phyloP scores from a whole-genome alignment of 495 filamentous ascomycete genomes.

The Oleoguttula mirabilis region DNA sequence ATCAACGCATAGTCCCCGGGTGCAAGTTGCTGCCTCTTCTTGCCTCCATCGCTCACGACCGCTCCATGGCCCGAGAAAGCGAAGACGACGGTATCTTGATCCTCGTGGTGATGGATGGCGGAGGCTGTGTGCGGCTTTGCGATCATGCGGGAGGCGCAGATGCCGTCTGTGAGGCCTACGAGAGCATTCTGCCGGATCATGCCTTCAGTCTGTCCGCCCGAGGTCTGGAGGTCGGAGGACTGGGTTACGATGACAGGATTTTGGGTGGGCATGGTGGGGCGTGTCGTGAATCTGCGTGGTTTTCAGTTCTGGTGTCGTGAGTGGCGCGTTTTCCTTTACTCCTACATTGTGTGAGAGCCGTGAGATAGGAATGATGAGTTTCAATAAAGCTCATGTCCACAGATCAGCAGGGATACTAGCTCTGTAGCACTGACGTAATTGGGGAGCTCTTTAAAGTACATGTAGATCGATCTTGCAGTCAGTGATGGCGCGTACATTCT shows the following conservation, averaged over 20 bases:
- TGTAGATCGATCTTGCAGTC: too few relatives aligned
- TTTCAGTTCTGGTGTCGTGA: too few relatives aligned
- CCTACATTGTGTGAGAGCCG: too few relatives aligned
- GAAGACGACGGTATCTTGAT: slow-evolving; percentile 45
- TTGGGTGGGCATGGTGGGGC: slow-evolving; percentile 11
- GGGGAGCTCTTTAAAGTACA: too few relatives aligned
- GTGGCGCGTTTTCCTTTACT: too few relatives aligned
- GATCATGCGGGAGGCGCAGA: slow-evolving; percentile 42
- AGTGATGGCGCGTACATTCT: too few relatives aligned
- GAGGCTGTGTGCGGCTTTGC: slow-evolving; percentile 41
- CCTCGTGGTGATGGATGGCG: slow-evolving; percentile 43
- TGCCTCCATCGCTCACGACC: slow-evolving; percentile 36
- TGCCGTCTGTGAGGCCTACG: slow-evolving; percentile 43
- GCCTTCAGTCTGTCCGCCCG: slow-evolving; percentile 37
- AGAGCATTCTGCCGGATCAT: slow-evolving; percentile 48
- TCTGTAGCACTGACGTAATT: too few relatives aligned
- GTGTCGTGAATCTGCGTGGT: too few relatives aligned
- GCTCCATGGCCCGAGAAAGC: slow-evolving; percentile 37
- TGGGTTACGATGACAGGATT: slow-evolving; percentile 23
- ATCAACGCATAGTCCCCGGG: slow-evolving; percentile 55
- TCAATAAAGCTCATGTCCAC: too few relatives aligned
- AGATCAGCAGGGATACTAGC: too few relatives aligned
- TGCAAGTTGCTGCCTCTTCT: slow-evolving; percentile 39
- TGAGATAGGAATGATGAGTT: too few relatives aligned
- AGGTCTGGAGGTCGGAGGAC: slow-evolving; percentile 19